A percentile compares a stretch with the other conserved stretches of the same genome.
Evolutionary conservation across 768 basidiomycete species (phyloP).

Genomic region (Amanita pseudoporphyria): DNA sequence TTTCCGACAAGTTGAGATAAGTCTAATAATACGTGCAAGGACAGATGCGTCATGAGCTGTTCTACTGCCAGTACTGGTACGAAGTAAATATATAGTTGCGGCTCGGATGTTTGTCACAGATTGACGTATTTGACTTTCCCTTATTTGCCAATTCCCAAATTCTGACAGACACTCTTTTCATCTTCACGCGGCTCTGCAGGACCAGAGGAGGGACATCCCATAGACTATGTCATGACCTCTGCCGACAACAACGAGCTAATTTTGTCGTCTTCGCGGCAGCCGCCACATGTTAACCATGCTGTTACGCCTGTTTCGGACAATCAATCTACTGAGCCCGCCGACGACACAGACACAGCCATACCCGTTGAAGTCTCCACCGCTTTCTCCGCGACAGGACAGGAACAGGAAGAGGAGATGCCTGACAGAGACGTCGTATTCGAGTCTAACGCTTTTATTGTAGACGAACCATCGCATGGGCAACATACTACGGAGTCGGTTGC

Average conservation of each 20-base stretch:
- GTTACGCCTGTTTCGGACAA: not conserved
- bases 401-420: not conserved
- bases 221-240: conserved; percentile 5
- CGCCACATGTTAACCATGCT: not conserved
- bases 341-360: not conserved
- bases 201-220: not conserved
- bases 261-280: not conserved
- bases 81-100: not conserved
- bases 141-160: not conserved
- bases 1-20: no score
- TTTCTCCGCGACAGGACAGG: not conserved
- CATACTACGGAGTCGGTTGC: not conserved
- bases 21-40: no score
- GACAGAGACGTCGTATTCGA: not conserved
- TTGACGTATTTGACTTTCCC: not conserved
- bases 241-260: not conserved
- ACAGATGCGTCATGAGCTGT: no score
- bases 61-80: not conserved
- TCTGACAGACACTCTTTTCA: not conserved
- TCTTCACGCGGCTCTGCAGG: not conserved
- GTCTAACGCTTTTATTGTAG: not conserved
- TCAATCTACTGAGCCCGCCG: not conserved
- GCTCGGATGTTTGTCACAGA: no score
- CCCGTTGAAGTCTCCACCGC: not conserved
- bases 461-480: not conserved